Conservation (phyloP, 345 rosid genomes). For the Pistacia integerrima region DNA sequence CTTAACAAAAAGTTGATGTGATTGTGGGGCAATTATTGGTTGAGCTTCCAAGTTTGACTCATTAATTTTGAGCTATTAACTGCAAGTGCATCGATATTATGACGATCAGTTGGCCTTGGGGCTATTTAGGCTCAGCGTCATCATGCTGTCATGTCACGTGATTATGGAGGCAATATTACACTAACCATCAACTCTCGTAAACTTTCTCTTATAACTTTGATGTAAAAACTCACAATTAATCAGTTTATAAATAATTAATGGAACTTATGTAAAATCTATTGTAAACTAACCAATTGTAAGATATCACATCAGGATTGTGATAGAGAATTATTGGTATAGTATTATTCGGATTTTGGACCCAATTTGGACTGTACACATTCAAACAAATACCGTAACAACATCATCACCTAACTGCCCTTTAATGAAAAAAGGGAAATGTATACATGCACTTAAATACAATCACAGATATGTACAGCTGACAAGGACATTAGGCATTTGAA, state of each 20-base stretch:
- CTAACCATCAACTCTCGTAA: no score
- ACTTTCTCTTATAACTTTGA: no score
- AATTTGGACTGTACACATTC: no score
- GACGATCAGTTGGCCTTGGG: not conserved
- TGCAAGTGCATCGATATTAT: no score
- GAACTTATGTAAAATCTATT: no score
- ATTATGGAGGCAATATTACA: no score
- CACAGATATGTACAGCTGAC: not conserved
- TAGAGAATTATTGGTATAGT: no score
- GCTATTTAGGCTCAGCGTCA: not conserved
- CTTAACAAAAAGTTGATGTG: not conserved
- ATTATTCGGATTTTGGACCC: not conserved
- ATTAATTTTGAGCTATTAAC: not conserved
- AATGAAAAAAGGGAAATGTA: not conserved
- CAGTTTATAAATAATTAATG: no score
- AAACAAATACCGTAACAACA: no score
- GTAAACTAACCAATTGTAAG: no score
- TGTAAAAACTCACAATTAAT: no score
- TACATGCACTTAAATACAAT: not conserved
- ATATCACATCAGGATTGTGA: no score
- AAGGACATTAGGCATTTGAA: not conserved
- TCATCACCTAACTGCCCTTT: not conserved
- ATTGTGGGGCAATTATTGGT: not conserved
- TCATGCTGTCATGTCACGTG: not conserved
- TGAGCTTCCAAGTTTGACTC: not conserved